Conservation (phyloP, 2,329 filamentous ascomycete species). For the Pseudogymnoascus pannorum region DNA sequence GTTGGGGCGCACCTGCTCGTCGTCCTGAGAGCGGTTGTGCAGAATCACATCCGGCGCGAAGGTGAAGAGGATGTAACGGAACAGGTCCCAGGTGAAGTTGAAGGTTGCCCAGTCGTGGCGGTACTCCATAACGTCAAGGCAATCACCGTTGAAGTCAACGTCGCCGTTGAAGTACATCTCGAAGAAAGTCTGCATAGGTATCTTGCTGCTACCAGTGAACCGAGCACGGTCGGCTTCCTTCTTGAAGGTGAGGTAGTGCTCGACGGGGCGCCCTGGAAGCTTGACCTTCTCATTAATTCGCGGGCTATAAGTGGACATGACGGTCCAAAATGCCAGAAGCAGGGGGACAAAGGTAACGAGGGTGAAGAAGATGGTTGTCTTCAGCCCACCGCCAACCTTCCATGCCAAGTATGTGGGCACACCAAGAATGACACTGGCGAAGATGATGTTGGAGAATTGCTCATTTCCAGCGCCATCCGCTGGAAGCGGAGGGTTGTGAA, state of each 20-base stretch:
- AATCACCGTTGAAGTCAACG: constrained; percentile 30
- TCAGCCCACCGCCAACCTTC: constrained; percentile 16
- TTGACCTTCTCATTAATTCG: constrained; percentile 25
- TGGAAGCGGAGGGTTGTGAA: constrained; percentile 21
- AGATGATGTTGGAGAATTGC: constrained; percentile 23
- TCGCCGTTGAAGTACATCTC: constrained; percentile 29
- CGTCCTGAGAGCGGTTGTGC: constrained; percentile 27
- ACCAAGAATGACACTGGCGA: constrained; percentile 18
- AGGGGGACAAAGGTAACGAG: constrained; percentile 19
- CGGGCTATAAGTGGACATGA: constrained; percentile 20
- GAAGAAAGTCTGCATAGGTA: constrained; percentile 25
- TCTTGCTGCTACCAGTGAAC: constrained; percentile 24
- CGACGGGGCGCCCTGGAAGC: constrained; percentile 22
- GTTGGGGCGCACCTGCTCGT: constrained; percentile 29
- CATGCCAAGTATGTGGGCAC: constrained; percentile 21
- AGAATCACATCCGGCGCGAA: constrained; percentile 26
- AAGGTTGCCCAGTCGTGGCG: constrained; percentile 31
- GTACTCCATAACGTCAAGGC: constrained; percentile 29
- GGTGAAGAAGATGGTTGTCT: constrained; percentile 17
- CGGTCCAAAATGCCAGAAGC: constrained; percentile 21
- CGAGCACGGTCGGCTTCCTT: constrained; percentile 19
- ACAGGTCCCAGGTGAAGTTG: constrained; percentile 26
- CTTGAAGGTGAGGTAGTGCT: constrained; percentile 27
- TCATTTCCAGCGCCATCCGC: constrained; percentile 23
- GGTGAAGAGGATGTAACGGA: constrained; percentile 27